Conservation (phyloP, 345 rosid species). For the Euphorbia lathyris region DNA sequence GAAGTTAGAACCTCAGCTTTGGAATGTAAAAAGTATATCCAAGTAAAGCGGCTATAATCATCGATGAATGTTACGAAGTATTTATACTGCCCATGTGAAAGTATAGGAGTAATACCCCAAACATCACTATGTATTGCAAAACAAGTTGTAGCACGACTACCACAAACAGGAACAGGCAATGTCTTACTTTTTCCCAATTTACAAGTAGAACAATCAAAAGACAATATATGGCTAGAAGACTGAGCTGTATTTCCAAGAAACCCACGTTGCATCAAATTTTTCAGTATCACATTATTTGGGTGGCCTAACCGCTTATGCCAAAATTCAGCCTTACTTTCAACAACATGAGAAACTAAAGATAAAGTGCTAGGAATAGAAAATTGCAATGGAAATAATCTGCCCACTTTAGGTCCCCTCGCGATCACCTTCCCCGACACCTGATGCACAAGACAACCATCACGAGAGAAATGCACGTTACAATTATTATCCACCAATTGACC, state of each 20-base stretch:
- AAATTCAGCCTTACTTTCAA: background rate
- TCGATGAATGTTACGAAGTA: no score
- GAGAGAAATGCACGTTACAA: background rate
- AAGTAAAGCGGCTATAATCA: no score
- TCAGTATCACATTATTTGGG: no score
- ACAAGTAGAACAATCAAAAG: no score
- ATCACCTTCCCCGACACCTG: background rate
- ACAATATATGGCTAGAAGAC: no score
- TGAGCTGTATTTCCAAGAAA: no score
- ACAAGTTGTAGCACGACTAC: background rate
- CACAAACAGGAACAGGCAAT: background rate
- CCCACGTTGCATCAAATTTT: no score
- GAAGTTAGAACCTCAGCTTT: no score
- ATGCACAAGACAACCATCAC: background rate
- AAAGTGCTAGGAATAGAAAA: background rate
- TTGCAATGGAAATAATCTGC: background rate
- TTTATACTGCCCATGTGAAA: background rate
- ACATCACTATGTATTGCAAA: background rate
- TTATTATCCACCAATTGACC: background rate
- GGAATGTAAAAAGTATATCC: no score
- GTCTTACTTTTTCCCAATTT: background rate
- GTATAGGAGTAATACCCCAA: background rate
- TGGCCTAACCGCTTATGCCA: background rate
- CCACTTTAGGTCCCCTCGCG: no score
- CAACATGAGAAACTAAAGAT: background rate